Evolutionary conservation across 495 filamentous ascomycete species (phyloP), one percentile per base, ranked within the genome.

Genomic region (Chlorociboria aeruginascens): DNA sequence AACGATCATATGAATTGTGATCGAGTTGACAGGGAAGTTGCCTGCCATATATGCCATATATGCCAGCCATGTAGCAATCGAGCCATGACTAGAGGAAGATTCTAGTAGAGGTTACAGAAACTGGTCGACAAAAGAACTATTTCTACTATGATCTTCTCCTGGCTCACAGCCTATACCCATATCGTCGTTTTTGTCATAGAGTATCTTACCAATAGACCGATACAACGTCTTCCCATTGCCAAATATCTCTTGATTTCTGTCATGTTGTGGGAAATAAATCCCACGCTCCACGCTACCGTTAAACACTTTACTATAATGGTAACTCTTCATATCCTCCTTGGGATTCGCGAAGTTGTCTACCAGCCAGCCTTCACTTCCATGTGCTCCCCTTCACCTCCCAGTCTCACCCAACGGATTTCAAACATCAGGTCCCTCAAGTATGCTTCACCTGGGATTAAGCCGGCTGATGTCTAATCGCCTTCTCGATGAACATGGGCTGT

Each of bases 141-240:
- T 17, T 48, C 55, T 8, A 57, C 70, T 35, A 67, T 70, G 65
- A 54, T 69, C 13, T 55, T 73, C 49, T 68, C 73, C 47, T 78
- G 73, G 73, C 52, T 78, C 8, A 62, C 66, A 1, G 74, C 78
- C 45, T 69, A 69, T 20, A 79, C 81, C 53, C 81, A 82, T 53
- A 77, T 81, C 40, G 77, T 73, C 10, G 78, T 80, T 51, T 68
- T 81, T 13, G 71, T 71, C 8, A 77, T 72, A 69, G 78, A 82
- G 54, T 80, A 77, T 55, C 76, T 75, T 0, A 76, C 75, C 25
- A 77, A 73, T 48, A 67, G 69, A 28, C 69, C 81, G 8, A 69
- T 82, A 9, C 77, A 82, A 52, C 68, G 69, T 1, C 57, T 80
- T 0, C 78, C 78, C 3, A 56, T 80, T 12, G 77, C 74, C 8